Evolutionary conservation across 441 rosid genomes (phyloP), one percentile per base, ranked within the genome.

Genomic region (Gossypium davidsonii): DNA sequence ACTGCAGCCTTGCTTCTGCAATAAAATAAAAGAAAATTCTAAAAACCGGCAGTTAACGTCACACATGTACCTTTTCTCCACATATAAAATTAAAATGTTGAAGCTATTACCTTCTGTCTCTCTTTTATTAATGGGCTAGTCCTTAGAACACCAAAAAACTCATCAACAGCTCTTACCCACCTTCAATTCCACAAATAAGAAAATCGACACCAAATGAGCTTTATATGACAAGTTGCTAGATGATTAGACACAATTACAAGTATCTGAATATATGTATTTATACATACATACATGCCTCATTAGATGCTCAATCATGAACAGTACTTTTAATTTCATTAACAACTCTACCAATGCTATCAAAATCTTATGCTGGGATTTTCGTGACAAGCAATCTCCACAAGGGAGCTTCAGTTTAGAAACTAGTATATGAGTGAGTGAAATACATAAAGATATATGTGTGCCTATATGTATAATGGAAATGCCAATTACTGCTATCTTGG

Each of bases 141-240:
- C 72, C 79, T 87, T 58, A 93, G 77, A 48, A 83, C 88, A 49
- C 78, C 69, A 60, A 91, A 79, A 77, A 86, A 93, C 78, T 88
- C 96, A 64, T 77, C 79, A 73, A 87, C 89, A 64, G 89, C 96
- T 76, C 96, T 86, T 55, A 86, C 89, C 98, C 98, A 90, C 96
- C 98, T 93, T 85, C 83, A 79, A 73, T 52, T 31, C 64, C 70
- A 82, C 3, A 6, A 42, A 78, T 25, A 79, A 59, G 69, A 56
- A 55, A 46, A 31, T 11, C 15, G n/a, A 46, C 64, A 53, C 20
- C 39, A 21, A 65, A 11, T 26, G 62, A 39, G 10, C 48, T 31
- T 37, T 20, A 63, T 18, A 59, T 11, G 3, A n/a, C 26, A 26
- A 72, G 17, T 25, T 4, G 34, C 62, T 3, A 57, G 1, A 26